Conservation (phyloP, 805 yeast species). For the Metschnikowia borealis region DNA sequence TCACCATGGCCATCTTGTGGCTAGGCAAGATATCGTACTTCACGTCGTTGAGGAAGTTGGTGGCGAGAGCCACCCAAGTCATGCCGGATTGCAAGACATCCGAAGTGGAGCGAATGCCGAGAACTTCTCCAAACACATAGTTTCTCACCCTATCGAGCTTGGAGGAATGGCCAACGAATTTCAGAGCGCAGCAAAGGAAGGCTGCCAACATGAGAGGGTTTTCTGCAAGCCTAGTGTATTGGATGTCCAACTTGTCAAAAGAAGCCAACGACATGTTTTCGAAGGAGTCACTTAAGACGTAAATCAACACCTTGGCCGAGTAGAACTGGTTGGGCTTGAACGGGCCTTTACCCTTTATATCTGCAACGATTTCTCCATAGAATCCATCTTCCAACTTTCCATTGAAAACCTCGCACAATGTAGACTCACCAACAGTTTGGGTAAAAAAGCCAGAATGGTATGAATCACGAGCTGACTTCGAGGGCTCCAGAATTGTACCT, state of each 20-base stretch:
- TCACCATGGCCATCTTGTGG: conserved; percentile 61
- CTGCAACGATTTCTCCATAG: background rate
- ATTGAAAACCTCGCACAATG: conserved; percentile 4
- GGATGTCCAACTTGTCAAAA: conserved; percentile 28
- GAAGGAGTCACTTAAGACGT: conserved; percentile 24
- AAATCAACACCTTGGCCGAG: conserved; percentile 23
- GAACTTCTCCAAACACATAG: conserved; percentile 58
- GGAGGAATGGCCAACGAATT: conserved; percentile 31
- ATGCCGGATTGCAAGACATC: conserved; percentile 44
- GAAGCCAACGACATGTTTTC: conserved; percentile 21
- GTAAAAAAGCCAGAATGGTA: background rate
- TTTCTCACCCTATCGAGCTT: conserved; percentile 54
- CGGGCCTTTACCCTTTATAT: conserved; percentile 13
- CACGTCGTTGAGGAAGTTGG: conserved; percentile 35
- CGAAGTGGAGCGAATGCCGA: conserved; percentile 45
- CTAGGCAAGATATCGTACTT: conserved; percentile 49
- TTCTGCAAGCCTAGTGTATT: conserved; percentile 29
- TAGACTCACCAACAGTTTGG: background rate
- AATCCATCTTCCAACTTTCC: background rate
- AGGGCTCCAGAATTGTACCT: background rate
- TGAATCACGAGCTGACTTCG: background rate
- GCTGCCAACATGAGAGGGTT: conserved; percentile 30
- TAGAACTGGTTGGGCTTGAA: conserved; percentile 13
- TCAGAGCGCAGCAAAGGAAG: conserved; percentile 30
- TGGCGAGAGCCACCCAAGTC: conserved; percentile 45